phyloP scores from a whole-genome alignment of 2,329 filamentous ascomycete genomes.

The Penicillium nordicum region DNA sequence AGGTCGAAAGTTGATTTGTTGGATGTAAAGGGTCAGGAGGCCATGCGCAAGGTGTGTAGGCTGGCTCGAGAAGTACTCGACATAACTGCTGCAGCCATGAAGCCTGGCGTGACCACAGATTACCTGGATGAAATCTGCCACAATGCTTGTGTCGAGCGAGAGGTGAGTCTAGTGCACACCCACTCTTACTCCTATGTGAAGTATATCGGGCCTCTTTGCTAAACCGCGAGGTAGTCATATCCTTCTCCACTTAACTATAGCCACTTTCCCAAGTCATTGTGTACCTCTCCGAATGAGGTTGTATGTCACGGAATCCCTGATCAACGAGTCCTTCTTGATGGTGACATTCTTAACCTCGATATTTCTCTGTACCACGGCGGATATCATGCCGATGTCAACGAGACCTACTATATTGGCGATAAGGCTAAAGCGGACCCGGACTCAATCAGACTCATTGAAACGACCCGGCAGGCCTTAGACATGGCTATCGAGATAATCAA shows the following conservation, averaged over 20 bases:
- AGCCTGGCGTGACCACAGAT: constrained; percentile 85
- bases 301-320: constrained; percentile 97
- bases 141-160: constrained; percentile 79
- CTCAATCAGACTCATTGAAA: constrained; percentile 77
- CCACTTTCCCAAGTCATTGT: constrained; percentile 90
- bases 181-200: not conserved
- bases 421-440: constrained; percentile 75
- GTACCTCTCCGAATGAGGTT: constrained; percentile 87
- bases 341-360: constrained; percentile 92
- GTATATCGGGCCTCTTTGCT: not conserved
- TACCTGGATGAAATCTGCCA: constrained; percentile 87
- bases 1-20: constrained; percentile 75
- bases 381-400: constrained; percentile 89
- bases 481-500: constrained; percentile 83
- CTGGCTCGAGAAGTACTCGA: constrained; percentile 83
- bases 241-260: constrained; percentile 89
- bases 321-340: constrained; percentile 73
- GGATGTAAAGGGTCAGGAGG: constrained; percentile 70
- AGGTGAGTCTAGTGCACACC: constrained; percentile 51
- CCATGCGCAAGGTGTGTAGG: constrained; percentile 83
- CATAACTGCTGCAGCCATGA: constrained; percentile 72
- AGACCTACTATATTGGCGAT: constrained; percentile 92
- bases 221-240: constrained; percentile 63
- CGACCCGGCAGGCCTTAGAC: constrained; percentile 76
- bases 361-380: constrained; percentile 86